Evolutionary conservation across 371 early-diverging fungal species (phyloP).

Genomic region (Mucor plumbeus): DNA sequence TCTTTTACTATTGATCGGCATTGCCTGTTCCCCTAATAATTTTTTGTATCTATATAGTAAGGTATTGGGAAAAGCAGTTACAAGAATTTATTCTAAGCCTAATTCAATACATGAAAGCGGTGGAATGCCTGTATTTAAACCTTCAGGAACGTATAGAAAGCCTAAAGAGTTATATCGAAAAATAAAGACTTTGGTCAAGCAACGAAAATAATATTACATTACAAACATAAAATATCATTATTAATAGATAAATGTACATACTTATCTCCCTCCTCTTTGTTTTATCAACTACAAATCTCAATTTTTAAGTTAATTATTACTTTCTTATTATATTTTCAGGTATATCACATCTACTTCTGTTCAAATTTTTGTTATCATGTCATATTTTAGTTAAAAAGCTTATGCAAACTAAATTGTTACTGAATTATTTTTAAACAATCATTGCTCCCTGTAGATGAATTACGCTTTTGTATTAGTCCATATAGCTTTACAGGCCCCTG

Average conservation of each 20-base stretch:
- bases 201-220: not conserved
- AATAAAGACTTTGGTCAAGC: slow-evolving; percentile 9
- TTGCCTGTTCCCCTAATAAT: not conserved
- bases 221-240: not conserved
- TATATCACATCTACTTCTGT: too few species aligned
- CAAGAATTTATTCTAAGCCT: slow-evolving; percentile 1
- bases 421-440: too few species aligned
- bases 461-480: too few species aligned
- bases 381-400: too few species aligned
- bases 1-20: not conserved
- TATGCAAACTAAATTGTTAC: too few species aligned
- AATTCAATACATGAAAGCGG: not conserved
- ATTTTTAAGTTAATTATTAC: too few species aligned
- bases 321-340: too few species aligned
- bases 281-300: not conserved
- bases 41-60: not conserved
- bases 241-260: not conserved
- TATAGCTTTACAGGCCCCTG: too few species aligned
- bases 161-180: not conserved
- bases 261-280: not conserved
- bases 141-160: slow-evolving; percentile 1
- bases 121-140: slow-evolving; percentile 6
- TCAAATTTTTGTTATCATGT: too few species aligned
- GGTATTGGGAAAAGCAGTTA: not conserved
- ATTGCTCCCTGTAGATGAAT: too few species aligned